phyloP scores from a whole-genome alignment of 352 stramenopile species.

The Halophytophthora batemanensis region DNA sequence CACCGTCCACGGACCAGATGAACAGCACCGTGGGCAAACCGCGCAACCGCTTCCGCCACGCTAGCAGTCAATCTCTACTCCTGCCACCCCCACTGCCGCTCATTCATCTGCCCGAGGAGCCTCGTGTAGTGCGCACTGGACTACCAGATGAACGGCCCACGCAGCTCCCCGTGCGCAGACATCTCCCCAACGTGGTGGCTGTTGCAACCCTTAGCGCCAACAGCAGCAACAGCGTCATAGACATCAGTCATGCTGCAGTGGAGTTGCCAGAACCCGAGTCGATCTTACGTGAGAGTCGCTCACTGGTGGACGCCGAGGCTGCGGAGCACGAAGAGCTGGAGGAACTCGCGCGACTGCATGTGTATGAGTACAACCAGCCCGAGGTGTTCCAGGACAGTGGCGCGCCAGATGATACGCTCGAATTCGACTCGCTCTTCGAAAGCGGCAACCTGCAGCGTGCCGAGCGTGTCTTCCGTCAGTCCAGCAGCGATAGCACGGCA shows the following conservation, averaged over 20 bases:
- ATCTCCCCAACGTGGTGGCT: conserved; percentile 16
- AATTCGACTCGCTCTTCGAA: conserved; percentile 79
- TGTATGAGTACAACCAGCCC: conserved; percentile 78
- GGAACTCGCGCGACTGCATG: conserved; percentile 29
- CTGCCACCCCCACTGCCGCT: conserved; percentile 58
- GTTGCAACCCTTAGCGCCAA: conserved; percentile 3
- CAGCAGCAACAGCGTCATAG: conserved; percentile 7
- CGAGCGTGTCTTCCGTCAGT: conserved; percentile 51
- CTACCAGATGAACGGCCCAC: conserved; percentile 30
- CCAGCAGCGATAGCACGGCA: background rate
- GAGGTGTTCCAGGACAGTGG: conserved; percentile 31
- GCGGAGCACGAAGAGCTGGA: conserved; percentile 29
- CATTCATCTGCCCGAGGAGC: conserved; percentile 55
- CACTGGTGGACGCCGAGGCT: conserved; percentile 33
- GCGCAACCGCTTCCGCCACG: conserved; percentile 26
- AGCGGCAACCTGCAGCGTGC: conserved; percentile 61
- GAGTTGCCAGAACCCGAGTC: conserved; percentile 28
- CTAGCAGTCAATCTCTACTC: conserved; percentile 22
- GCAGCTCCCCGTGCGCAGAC: conserved; percentile 47
- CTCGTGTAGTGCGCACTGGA: conserved; percentile 36
- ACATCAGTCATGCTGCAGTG: background rate
- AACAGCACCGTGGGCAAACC: conserved; percentile 12
- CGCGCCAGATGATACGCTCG: conserved; percentile 46
- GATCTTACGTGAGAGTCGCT: conserved; percentile 41
- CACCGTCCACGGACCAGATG: conserved; percentile 4